phyloP scores from a whole-genome alignment of 768 basidiomycete species.

The Podaxis mareebaensis region DNA sequence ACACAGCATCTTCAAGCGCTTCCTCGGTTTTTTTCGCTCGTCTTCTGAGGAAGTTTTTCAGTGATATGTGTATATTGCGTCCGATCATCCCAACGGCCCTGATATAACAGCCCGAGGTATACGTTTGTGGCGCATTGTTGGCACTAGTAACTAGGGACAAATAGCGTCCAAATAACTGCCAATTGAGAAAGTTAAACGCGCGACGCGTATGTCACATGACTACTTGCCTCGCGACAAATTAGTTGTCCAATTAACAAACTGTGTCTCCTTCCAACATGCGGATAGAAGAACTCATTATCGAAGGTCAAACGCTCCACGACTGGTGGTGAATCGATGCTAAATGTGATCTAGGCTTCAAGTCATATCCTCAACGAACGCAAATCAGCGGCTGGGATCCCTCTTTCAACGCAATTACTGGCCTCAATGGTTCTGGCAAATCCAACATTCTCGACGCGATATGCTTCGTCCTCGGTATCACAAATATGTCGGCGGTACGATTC shows the following conservation, averaged over 20 bases:
- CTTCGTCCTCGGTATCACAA: constrained; percentile 97
- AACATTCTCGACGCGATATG: constrained; percentile 99
- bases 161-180: no score
- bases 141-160: no score
- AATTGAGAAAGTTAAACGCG: background rate
- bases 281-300: constrained; percentile 93
- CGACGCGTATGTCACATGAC: constrained; percentile 15
- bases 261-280: constrained; percentile 55
- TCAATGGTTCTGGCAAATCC: constrained; percentile 96
- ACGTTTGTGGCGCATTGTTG: no score
- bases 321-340: background rate
- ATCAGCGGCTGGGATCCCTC: constrained; percentile 97
- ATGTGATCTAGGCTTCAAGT: constrained; percentile 80
- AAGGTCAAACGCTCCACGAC: constrained; percentile 50
- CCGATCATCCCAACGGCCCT: no score
- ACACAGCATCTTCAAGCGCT: no score
- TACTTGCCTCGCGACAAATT: background rate
- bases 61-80: no score
- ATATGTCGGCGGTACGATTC: constrained; percentile 79
- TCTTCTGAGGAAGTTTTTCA: no score
- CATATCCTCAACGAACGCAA: constrained; percentile 93
- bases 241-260: background rate
- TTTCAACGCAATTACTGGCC: constrained; percentile 98
- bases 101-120: no score
- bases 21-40: no score